phyloP scores from a whole-genome alignment of 2,329 filamentous ascomycete species.

The Bertia moriformis region DNA sequence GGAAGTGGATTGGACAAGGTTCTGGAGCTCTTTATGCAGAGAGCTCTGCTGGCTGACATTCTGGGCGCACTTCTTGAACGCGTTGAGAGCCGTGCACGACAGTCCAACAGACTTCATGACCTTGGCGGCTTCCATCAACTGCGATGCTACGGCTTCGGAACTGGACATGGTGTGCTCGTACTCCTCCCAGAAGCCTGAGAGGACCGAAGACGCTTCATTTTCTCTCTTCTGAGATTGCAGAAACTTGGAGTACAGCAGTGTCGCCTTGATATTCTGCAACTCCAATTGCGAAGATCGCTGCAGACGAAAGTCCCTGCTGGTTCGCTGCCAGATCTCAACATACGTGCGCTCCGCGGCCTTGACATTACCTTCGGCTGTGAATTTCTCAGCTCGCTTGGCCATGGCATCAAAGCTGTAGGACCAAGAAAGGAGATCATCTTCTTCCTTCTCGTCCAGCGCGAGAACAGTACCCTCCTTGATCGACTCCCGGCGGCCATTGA shows the following conservation, averaged over 20 bases:
- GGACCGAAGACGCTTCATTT: conserved; percentile 25
- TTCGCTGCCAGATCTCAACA: conserved; percentile 33
- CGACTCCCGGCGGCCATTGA: background rate
- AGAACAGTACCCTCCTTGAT: background rate
- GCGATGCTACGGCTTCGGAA: conserved; percentile 19
- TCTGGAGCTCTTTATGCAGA: conserved; percentile 23
- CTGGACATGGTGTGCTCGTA: conserved; percentile 25
- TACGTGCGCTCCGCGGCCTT: conserved; percentile 27
- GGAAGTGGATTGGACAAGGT: conserved; percentile 23
- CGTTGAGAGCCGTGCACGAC: conserved; percentile 24
- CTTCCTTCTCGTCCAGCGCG: conserved; percentile 10
- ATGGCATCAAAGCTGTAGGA: conserved; percentile 18
- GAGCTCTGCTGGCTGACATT: conserved; percentile 4
- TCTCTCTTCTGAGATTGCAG: conserved; percentile 26
- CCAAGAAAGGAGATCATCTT: conserved; percentile 15
- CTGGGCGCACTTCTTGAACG: conserved; percentile 25
- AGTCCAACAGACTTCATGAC: conserved; percentile 28
- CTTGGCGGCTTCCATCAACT: conserved; percentile 22
- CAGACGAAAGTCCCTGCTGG: conserved; percentile 26
- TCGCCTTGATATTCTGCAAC: conserved; percentile 27
- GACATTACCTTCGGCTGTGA: conserved; percentile 14
- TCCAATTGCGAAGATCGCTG: conserved; percentile 27
- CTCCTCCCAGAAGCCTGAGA: conserved; percentile 30
- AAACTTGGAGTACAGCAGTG: conserved; percentile 28
- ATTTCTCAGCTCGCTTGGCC: conserved; percentile 19